Evolutionary conservation across 2,329 filamentous ascomycete genomes (phyloP).

Genomic region (Lachnellula hyalina): DNA sequence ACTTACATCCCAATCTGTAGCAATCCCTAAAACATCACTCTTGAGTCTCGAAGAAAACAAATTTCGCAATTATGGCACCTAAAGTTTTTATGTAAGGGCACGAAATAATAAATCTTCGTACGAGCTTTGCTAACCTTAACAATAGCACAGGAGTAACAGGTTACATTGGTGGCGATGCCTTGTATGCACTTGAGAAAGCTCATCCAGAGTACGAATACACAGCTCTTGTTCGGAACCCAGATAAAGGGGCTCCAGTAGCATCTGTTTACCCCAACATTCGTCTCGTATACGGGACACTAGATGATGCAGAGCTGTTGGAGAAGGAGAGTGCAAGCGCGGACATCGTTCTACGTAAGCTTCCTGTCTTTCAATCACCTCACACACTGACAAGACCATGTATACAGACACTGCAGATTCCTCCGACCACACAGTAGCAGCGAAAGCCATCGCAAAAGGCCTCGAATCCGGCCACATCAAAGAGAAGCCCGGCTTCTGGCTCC

Average conservation of each 20-base stretch:
- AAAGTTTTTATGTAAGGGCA: constrained; percentile 26
- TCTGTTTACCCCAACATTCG: constrained; percentile 41
- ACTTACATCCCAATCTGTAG: too few relatives aligned
- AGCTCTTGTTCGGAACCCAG: constrained; percentile 43
- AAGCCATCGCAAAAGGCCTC: constrained; percentile 41
- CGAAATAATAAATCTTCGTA: background rate
- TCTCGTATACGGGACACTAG: constrained; percentile 47
- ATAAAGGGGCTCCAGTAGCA: constrained; percentile 42
- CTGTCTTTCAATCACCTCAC: background rate
- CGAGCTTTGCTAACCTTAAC: background rate
- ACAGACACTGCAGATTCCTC: constrained; percentile 38
- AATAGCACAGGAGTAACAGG: constrained; percentile 33
- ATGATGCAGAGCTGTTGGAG: constrained; percentile 39
- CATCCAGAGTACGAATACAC: constrained; percentile 46
- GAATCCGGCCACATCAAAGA: constrained; percentile 40
- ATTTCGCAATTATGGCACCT: constrained; percentile 11
- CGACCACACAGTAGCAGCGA: constrained; percentile 40
- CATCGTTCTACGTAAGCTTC: constrained; percentile 38
- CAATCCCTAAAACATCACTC: too few relatives aligned
- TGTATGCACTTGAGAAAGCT: constrained; percentile 38
- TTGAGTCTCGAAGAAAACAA: too few relatives aligned
- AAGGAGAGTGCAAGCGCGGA: constrained; percentile 42
- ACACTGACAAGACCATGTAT: background rate
- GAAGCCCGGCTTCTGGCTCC: constrained; percentile 44
- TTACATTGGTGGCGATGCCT: constrained; percentile 41